phyloP scores from a whole-genome alignment of 1,284 basidiomycete species.

The Puccinia horiana region DNA sequence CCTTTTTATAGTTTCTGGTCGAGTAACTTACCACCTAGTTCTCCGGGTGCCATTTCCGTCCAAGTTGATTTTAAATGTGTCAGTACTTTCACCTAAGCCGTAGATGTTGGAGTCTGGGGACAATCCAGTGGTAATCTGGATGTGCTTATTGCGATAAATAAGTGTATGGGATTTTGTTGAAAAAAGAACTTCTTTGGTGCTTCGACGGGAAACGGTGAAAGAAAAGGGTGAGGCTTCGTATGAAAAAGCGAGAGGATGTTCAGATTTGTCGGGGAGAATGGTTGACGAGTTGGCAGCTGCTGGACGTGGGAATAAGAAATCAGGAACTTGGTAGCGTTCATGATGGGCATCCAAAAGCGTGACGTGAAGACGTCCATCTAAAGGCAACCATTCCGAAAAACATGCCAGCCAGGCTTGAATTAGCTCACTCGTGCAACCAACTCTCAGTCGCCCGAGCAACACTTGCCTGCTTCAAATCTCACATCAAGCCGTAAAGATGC shows the following conservation, averaged over 20 bases:
- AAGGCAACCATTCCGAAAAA: neutral
- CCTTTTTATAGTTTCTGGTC: neutral
- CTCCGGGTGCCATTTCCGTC: constrained; percentile 14
- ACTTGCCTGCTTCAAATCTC: constrained; percentile 13
- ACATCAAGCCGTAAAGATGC: neutral
- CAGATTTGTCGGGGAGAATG: neutral
- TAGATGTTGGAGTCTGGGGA: constrained; percentile 46
- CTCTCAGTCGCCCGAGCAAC: neutral
- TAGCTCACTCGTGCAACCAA: neutral
- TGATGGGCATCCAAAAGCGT: constrained; percentile 4
- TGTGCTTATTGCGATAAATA: constrained; percentile 49
- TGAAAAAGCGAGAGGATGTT: constrained; percentile 32
- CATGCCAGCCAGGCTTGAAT: neutral
- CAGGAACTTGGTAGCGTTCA: constrained; percentile 53
- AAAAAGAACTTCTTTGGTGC: constrained; percentile 49
- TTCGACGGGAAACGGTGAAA: constrained; percentile 39
- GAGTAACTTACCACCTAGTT: constrained; percentile 6
- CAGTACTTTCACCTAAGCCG: constrained; percentile 47
- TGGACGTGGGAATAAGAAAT: constrained; percentile 11
- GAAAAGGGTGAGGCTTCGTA: constrained; percentile 49
- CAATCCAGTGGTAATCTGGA: constrained; percentile 32
- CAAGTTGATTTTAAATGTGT: constrained; percentile 25
- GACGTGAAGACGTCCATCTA: constrained; percentile 22
- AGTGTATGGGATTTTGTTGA: constrained; percentile 22
- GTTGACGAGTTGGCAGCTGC: neutral